Evolutionary conservation across 768 basidiomycete genomes (phyloP).

Genomic region (Tulasnella sp.): DNA sequence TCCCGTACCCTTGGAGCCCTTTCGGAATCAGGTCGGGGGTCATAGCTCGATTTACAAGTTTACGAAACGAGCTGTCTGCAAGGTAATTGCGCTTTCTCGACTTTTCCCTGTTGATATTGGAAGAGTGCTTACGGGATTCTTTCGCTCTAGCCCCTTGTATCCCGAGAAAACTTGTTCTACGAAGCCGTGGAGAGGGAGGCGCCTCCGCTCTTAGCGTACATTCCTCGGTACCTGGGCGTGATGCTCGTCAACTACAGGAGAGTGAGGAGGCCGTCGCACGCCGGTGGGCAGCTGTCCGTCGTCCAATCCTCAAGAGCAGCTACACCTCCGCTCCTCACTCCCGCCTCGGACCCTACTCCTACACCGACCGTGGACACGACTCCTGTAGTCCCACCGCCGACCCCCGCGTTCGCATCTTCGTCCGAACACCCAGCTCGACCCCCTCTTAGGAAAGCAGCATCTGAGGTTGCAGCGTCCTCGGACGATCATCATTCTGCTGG

Average conservation of each 20-base stretch:
- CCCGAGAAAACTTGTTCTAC: conserved; percentile 95
- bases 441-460: background rate
- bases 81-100: conserved; percentile 39
- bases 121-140: background rate
- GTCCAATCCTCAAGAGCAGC: background rate
- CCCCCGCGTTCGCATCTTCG: background rate
- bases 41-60: conserved; percentile 98
- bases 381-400: no score
- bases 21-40: conserved; percentile 95
- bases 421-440: background rate
- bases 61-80: conserved; percentile 94
- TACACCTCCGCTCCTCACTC: background rate
- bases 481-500: background rate
- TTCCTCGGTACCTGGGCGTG: conserved; percentile 96
- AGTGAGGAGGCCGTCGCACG: conserved; percentile 29
- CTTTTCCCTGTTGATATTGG: background rate
- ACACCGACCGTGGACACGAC: no score
- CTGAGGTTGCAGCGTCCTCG: background rate
- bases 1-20: conserved; percentile 88
- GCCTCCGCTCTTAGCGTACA: conserved; percentile 83
- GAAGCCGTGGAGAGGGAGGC: conserved; percentile 92
- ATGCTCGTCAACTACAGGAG: conserved; percentile 96
- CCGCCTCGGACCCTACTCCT: background rate
- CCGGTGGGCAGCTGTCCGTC: background rate
- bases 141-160: conserved; percentile 69